A percentile compares a stretch with the other conserved stretches of the same genome.
phyloP scores from a whole-genome alignment of 345 rosid genomes.

The Rhodamnia argentea region DNA sequence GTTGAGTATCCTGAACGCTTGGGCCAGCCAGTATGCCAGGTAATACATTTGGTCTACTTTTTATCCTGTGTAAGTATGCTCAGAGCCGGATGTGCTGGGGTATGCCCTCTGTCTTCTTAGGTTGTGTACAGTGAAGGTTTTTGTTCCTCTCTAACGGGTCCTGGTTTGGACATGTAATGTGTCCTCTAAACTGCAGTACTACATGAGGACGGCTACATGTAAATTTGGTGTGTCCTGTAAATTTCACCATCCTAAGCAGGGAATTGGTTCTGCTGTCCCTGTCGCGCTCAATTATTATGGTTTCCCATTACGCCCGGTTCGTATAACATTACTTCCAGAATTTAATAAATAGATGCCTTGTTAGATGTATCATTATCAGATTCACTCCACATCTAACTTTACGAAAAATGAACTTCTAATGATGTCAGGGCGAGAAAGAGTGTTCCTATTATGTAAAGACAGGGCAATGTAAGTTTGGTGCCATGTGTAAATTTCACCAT shows the following conservation, averaged over 20 bases:
- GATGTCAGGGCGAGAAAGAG: slow-evolving; percentile 77
- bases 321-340: neutral
- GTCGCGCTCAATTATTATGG: slow-evolving; percentile 56
- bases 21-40: slow-evolving; percentile 87
- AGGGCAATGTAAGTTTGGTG: slow-evolving; percentile 86
- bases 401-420: neutral
- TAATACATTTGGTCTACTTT: slow-evolving; percentile 1
- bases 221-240: slow-evolving; percentile 95
- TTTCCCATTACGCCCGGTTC: slow-evolving; percentile 49
- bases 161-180: slow-evolving; percentile 35
- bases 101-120: neutral
- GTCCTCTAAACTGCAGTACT: slow-evolving; percentile 43
- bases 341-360: neutral
- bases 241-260: slow-evolving; percentile 92
- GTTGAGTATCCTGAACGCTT: slow-evolving; percentile 67
- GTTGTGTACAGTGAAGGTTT: neutral
- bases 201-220: slow-evolving; percentile 83
- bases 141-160: neutral
- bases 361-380: neutral
- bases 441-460: slow-evolving; percentile 86
- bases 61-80: neutral
- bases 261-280: slow-evolving; percentile 42
- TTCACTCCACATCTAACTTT: neutral
- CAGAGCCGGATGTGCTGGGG: neutral
- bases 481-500: slow-evolving; percentile 84